Conservation (phyloP, 331 rosid genomes). For the Cydonia oblonga region DNA sequence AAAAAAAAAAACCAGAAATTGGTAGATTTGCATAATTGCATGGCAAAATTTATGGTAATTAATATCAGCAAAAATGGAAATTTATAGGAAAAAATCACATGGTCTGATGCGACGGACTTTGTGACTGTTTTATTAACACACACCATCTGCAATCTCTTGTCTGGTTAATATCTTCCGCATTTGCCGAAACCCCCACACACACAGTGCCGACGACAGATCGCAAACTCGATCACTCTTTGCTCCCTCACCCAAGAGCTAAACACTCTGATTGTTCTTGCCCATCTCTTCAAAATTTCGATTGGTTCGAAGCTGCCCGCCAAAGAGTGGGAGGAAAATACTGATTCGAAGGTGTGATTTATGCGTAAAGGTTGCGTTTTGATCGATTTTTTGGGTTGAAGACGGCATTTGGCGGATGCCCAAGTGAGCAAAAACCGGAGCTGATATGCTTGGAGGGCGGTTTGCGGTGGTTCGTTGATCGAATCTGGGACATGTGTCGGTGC, state of each 20-base stretch:
- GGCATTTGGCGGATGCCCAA: constrained; percentile 1
- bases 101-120: not conserved
- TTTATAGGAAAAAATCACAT: not conserved
- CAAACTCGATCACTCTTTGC: not conserved
- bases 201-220: constrained; percentile 2
- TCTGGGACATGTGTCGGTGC: constrained; percentile 16
- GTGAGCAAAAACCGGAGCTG: not conserved
- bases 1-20: not conserved
- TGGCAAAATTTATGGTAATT: not conserved
- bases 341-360: not conserved
- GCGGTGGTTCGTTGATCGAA: constrained; percentile 17
- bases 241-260: not conserved
- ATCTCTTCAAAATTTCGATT: not conserved
- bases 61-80: not conserved
- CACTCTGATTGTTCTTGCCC: not conserved
- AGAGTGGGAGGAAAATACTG: not conserved
- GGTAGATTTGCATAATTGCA: not conserved
- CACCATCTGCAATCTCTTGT: not conserved
- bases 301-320: constrained; percentile 3
- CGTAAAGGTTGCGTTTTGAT: not conserved
- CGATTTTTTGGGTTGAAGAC: not conserved
- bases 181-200: not conserved
- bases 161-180: not conserved
- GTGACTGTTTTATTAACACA: not conserved
- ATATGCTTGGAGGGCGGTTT: not conserved